Percentiles rank a stretch among this genome's conserved stretches.
Conservation (phyloP, 2,329 filamentous ascomycete species). For the Monosporascus sp. region DNA sequence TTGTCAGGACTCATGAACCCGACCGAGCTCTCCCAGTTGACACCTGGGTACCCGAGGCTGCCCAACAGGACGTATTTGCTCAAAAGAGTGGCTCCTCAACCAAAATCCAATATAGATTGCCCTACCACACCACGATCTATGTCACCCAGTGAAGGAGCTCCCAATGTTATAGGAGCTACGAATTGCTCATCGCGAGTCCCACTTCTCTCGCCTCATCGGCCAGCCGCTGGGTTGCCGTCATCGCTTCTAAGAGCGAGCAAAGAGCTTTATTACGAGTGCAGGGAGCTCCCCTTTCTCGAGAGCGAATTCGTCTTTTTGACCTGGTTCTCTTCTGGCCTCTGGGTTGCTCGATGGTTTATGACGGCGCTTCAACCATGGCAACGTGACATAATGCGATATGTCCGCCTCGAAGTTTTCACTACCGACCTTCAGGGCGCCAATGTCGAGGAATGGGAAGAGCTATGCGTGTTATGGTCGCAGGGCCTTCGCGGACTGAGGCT, state of each 20-base stretch:
- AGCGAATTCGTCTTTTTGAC: slow-evolving; percentile 42
- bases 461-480: slow-evolving; percentile 28
- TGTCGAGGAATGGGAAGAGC: slow-evolving; percentile 26
- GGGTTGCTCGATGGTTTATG: slow-evolving; percentile 32
- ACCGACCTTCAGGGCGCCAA: slow-evolving; percentile 27
- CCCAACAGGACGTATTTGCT: slow-evolving; percentile 26
- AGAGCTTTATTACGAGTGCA: slow-evolving; percentile 38
- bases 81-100: not conserved
- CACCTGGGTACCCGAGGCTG: slow-evolving; percentile 32
- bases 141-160: not conserved
- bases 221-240: slow-evolving; percentile 33
- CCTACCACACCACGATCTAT: not conserved
- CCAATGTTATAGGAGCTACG: too few species aligned
- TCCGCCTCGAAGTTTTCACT: slow-evolving; percentile 33
- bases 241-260: slow-evolving; percentile 31
- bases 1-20: slow-evolving; percentile 12
- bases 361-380: slow-evolving; percentile 34
- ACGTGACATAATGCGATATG: slow-evolving; percentile 29
- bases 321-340: slow-evolving; percentile 38
- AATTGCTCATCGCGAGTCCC: not conserved
- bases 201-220: slow-evolving; percentile 28
- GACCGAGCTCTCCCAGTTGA: slow-evolving; percentile 19
- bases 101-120: not conserved
- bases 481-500: slow-evolving; percentile 33
- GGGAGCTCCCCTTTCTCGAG: slow-evolving; percentile 30